Base-by-base conservation (phyloP, 2,329 filamentous ascomycete species). In the Clonostachys rosea region DNA sequence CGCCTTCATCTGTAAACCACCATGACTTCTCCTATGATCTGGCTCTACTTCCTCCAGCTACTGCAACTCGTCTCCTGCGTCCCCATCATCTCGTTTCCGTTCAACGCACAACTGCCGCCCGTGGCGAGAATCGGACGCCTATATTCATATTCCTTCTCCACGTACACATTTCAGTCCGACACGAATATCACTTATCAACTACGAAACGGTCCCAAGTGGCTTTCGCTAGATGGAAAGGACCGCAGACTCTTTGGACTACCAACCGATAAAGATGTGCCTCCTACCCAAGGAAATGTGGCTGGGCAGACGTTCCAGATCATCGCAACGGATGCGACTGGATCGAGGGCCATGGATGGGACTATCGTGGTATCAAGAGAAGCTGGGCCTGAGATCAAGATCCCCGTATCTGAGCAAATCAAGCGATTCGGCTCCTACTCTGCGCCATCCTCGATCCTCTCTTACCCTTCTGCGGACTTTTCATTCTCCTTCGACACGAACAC, bases 51-150 rank as follows among this genome's bases (percentile, higher is more conserved):
- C 13, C 20, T 18, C 11, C 45, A 20, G 30, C 36, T 14, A 33
- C 16, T 40, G 16, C 42, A 41, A 14, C 30, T 30, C 34, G 62
- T 61, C n/a, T 53, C 49, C 36, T 63, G 68, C 45, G 58, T 64
- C 16, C 78, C 78, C 11, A 57, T 63, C 20, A 59, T 74, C 43
- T 68, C 73, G 42, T 92, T 91, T 56, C 90, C 90, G 1, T 75
- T 95, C 64, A 95, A 94, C 65, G 84, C 88, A 3, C 91, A 96
- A 64, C 77, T 95, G 1, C 90, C 90, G 34, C 85, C 86, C 5
- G 85, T 91, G 46, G 90, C 89, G 17, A 79, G 87, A 53, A 73
- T 87, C 49, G 79, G 77, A 39, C 61, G 84, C 56, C 73, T 75
- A 3, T 94, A 89, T 64, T 78, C 73, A 10, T 90, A 91, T 59